These are phyloP conservation scores for Pythium scleroteichum DNA, from an alignment of 352 stramenopile genomes.

Conservation along the genomic window DNA sequence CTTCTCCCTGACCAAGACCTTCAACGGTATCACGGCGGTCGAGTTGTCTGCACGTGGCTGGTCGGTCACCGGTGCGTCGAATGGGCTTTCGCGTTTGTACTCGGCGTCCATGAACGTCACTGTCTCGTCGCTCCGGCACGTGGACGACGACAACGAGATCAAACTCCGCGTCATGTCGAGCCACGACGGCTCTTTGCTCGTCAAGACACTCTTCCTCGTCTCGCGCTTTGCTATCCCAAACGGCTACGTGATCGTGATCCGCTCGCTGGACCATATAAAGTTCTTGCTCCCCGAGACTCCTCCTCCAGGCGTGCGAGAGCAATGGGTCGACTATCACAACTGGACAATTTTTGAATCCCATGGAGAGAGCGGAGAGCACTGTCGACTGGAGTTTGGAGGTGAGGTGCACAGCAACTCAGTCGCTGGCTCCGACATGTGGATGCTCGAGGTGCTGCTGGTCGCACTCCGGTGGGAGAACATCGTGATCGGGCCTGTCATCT, in stretches of 20 bases:
- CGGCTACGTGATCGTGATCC: constrained; percentile 14
- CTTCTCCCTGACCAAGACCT: constrained; percentile 36
- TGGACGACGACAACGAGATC: constrained; percentile 27
- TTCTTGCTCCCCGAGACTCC: background rate
- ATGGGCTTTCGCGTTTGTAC: constrained; percentile 20
- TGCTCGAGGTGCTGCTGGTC: constrained; percentile 25
- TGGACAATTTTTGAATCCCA: constrained; percentile 22
- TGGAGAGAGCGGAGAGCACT: constrained; percentile 15
- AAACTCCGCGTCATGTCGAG: constrained; percentile 17
- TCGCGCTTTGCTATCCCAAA: constrained; percentile 17
- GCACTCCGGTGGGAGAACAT: constrained; percentile 20
- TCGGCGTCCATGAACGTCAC: constrained; percentile 16
- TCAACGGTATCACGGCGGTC: constrained; percentile 19
- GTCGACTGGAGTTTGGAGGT: constrained; percentile 19
- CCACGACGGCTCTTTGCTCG: constrained; percentile 1
- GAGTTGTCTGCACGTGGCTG: constrained; percentile 18
- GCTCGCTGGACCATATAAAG: constrained; percentile 15
- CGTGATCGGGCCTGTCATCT: constrained; percentile 21
- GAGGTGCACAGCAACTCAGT: constrained; percentile 14
- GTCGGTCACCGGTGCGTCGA: constrained; percentile 4
- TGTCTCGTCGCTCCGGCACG: constrained; percentile 8
- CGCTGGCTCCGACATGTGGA: constrained; percentile 17
- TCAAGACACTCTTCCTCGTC: constrained; percentile 26
- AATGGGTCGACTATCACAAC: constrained; percentile 26
- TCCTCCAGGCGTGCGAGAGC: constrained; percentile 9